Evolutionary conservation across 1,284 basidiomycete genomes (phyloP).

Genomic region (Gastroboletus turbinatus): DNA sequence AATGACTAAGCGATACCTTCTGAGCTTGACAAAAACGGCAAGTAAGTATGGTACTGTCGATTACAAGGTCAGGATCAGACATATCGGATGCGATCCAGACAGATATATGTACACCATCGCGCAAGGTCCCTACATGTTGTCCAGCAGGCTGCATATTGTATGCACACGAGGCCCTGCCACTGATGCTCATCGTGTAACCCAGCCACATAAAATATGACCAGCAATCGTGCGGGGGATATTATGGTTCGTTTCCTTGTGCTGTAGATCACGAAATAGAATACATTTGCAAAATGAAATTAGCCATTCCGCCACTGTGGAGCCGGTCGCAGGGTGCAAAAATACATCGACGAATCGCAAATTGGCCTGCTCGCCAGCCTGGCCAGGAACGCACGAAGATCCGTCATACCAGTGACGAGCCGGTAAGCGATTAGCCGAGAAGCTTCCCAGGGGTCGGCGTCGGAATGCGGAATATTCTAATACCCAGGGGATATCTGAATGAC

Average conservation of each 20-base stretch:
- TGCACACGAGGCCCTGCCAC: conserved; percentile 6
- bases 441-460: no score
- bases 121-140: not conserved
- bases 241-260: conserved; percentile 9
- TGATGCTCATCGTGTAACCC: not conserved
- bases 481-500: no score
- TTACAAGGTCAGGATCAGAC: not conserved
- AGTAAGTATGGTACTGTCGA: not conserved
- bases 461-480: no score
- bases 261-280: conserved; percentile 1
- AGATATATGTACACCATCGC: not conserved
- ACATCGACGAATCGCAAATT: conserved; percentile 24
- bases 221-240: conserved; percentile 13
- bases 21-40: conserved; percentile 2
- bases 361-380: conserved; percentile 12
- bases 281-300: conserved; percentile 8
- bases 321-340: conserved; percentile 18
- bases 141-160: not conserved
- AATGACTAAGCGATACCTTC: conserved; percentile 24
- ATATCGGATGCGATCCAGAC: not conserved
- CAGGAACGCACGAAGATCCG: not conserved
- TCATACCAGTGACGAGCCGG: no score
- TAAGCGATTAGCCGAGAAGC: no score
- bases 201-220: not conserved
- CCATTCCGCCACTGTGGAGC: conserved; percentile 4